These are phyloP conservation scores for Camellia lanceoleosa DNA, from an alignment of 148 eudicot genomes.

Conservation along the genomic window DNA sequence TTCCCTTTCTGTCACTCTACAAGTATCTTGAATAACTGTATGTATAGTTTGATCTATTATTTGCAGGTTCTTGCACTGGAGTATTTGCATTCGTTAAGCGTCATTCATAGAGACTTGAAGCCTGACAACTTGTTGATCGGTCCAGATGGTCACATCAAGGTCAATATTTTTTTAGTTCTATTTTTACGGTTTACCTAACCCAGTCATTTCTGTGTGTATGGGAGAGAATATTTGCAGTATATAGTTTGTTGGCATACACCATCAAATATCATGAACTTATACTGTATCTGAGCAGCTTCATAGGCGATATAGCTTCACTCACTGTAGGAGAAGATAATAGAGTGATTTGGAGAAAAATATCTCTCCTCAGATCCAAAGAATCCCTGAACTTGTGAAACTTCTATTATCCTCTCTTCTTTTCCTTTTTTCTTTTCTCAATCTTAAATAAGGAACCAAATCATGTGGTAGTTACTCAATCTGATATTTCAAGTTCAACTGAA, in stretches of 20 bases:
- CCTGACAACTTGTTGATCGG: slow-evolving; percentile 96
- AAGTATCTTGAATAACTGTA: slow-evolving; percentile 8
- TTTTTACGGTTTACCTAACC: background rate
- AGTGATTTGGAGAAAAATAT: background rate
- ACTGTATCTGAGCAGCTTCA: background rate
- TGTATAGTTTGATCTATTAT: background rate
- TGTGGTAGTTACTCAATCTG: background rate
- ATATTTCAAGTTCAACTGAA: background rate
- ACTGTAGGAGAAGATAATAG: too few relatives aligned
- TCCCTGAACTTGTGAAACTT: background rate
- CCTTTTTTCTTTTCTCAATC: background rate
- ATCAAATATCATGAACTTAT: background rate
- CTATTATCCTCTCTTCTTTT: background rate
- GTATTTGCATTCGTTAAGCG: slow-evolving; percentile 82
- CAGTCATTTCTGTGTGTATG: background rate
- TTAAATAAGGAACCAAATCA: background rate
- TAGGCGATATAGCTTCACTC: too few relatives aligned
- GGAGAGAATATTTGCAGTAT: background rate
- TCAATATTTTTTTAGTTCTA: slow-evolving; percentile 28
- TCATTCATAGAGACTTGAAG: slow-evolving; percentile 92
- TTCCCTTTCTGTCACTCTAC: slow-evolving; percentile 11
- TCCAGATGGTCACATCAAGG: slow-evolving; percentile 99
- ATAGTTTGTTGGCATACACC: background rate
- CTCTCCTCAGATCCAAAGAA: background rate
- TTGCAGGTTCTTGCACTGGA: slow-evolving; percentile 97